Evolutionary conservation across 805 yeast genomes (phyloP).

Genomic region (Nakazawaea siamensis): DNA sequence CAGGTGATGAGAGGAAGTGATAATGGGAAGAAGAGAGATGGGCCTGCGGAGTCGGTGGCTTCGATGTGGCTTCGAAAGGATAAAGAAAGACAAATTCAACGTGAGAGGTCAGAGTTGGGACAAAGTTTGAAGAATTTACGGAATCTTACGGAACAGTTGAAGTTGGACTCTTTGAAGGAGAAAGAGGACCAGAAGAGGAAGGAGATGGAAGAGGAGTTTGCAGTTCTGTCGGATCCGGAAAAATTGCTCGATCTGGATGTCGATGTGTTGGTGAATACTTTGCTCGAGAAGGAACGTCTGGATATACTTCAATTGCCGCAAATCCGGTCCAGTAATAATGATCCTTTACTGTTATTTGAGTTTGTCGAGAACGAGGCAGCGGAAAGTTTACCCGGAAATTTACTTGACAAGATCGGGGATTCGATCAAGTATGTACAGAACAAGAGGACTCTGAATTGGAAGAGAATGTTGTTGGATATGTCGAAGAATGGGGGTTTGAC

Average conservation of each 20-base stretch:
- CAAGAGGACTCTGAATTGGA: constrained; percentile 37
- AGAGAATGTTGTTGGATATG: constrained; percentile 32
- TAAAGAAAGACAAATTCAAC: constrained; percentile 14
- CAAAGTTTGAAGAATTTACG: constrained; percentile 22
- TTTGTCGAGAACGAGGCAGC: constrained; percentile 12
- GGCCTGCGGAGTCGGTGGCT: constrained; percentile 9
- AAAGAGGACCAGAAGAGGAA: constrained; percentile 15
- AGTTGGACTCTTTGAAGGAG: constrained; percentile 19
- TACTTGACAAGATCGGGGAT: constrained; percentile 29
- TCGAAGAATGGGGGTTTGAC: constrained; percentile 27
- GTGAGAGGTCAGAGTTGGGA: constrained; percentile 19
- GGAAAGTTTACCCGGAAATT: constrained; percentile 25
- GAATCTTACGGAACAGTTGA: constrained; percentile 21
- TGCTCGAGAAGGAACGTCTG: background rate
- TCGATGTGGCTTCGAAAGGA: constrained; percentile 19
- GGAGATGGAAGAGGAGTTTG: constrained; percentile 14
- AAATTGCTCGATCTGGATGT: constrained; percentile 14
- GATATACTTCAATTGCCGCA: background rate
- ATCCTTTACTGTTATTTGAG: constrained; percentile 1
- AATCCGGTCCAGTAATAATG: constrained; percentile 5
- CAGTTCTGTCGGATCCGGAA: constrained; percentile 13
- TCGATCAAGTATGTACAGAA: constrained; percentile 31
- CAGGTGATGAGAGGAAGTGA: no score
- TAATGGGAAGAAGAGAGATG: no score
- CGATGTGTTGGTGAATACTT: constrained; percentile 19